Base-by-base conservation (phyloP, 2,329 filamentous ascomycete species). In the Trichoderma sp. region DNA sequence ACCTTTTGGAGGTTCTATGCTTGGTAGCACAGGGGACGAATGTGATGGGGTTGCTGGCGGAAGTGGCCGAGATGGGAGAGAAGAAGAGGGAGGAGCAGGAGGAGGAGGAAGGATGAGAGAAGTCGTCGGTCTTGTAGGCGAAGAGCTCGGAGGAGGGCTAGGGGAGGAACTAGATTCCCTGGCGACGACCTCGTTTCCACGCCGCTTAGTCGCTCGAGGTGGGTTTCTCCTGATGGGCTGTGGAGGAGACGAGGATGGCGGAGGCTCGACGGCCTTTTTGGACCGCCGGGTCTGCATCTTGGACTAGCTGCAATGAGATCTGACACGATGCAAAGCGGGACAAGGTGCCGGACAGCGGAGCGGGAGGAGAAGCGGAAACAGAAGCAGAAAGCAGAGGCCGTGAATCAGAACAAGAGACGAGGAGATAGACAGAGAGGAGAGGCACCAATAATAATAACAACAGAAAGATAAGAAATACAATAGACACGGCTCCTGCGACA, bases 251-350 rank as follows among this genome's bases (percentile, higher is more conserved):
- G 65, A 20, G n/a, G 58, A 61, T 34, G 32, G 28, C 34, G 53
- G 34, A 20, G 65, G 32, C 36, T 23, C 34, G 34, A 23, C 53
- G 17, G 53, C 55, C 50, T 47, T 59, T 32, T 32, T 68, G 34
- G 65, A 59, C 53, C 43, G 62, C 61, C 64, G 34, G 55, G 65
- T 68, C 55, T 59, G 23, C 65, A 68, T 68, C n/a, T 67, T n/a
- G 34, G 34, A 2, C 32, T 57, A 67, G 50, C 50, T 34, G 32
- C 43, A 58, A 28, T 7, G 23, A 67, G 50, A 30, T 34, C 32
- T 23, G 50, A 58, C 26, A 28, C 15, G 64, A 39, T 28, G 23
- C 2, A 55, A 39, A 39, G 64, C 34, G 64, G 50, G 67, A 58
- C 64, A 11, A 8, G 15, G 8, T 30, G 26, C 26, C 11, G 15